Evolutionary conservation across 345 rosid genomes (phyloP).

Genomic region (Citrus glauca): DNA sequence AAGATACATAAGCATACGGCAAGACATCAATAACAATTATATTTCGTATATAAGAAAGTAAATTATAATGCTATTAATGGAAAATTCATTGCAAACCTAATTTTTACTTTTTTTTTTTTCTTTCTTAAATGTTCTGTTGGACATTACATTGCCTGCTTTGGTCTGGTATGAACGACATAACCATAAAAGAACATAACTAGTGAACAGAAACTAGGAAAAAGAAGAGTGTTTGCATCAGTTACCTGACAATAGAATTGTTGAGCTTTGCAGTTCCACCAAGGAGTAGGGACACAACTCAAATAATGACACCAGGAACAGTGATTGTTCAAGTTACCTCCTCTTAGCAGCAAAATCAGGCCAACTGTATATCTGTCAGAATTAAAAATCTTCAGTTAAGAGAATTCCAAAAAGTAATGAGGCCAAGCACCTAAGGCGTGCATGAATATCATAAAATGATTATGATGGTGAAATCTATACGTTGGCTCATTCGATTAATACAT

Average conservation of each 20-base stretch:
- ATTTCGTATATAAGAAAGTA: not conserved
- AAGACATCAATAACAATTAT: not conserved
- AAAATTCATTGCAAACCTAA: no score
- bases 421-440: not conserved
- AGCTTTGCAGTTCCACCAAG: conserved; percentile 71
- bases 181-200: no score
- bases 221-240: conserved; percentile 5
- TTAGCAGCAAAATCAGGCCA: conserved; percentile 61
- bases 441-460: conserved; percentile 2
- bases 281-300: conserved; percentile 80
- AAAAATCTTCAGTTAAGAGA: not conserved
- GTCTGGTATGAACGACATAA: not conserved
- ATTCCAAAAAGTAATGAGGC: not conserved
- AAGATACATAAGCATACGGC: not conserved
- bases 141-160: not conserved
- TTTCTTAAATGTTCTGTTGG: not conserved
- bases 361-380: conserved; percentile 37
- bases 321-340: conserved; percentile 59
- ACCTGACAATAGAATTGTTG: conserved; percentile 57
- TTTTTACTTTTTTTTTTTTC: not conserved
- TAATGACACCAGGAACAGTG: conserved; percentile 90
- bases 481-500: not conserved
- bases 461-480: not conserved
- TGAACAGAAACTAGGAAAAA: not conserved
- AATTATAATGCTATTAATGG: no score